These are phyloP conservation scores for Eutrema salsugineum DNA, from an alignment of 441 rosid genomes.

Conservation along the genomic window DNA sequence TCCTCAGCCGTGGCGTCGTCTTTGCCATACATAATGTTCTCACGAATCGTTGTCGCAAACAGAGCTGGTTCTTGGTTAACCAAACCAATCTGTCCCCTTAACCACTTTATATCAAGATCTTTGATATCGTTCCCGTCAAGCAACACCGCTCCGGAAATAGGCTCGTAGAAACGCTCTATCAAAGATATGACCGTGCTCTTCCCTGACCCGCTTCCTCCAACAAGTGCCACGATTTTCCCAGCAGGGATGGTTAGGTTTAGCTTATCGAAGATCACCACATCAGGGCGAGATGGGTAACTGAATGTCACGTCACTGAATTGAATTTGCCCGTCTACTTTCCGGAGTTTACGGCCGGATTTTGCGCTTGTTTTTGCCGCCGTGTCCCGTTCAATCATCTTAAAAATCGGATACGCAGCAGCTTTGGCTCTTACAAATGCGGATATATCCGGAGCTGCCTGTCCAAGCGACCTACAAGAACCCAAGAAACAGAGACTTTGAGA, in stretches of 20 bases:
- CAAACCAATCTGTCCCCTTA: slow-evolving; percentile 80
- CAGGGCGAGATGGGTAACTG: slow-evolving; percentile 84
- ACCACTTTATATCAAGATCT: slow-evolving; percentile 82
- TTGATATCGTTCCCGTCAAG: slow-evolving; percentile 62
- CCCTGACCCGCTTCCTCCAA: slow-evolving; percentile 97
- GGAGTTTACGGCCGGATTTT: slow-evolving; percentile 45
- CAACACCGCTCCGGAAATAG: slow-evolving; percentile 54
- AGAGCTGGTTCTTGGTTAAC: slow-evolving; percentile 98
- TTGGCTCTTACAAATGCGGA: slow-evolving; percentile 74
- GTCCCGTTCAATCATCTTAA: slow-evolving; percentile 84
- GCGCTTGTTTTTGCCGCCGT: slow-evolving; percentile 55
- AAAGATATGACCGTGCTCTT: slow-evolving; percentile 87
- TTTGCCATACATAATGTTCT: slow-evolving; percentile 92
- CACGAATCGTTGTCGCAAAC: slow-evolving; percentile 78
- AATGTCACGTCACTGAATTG: slow-evolving; percentile 68
- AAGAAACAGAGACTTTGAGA: neutral
- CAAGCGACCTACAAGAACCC: slow-evolving; percentile 55
- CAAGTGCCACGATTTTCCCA: slow-evolving; percentile 87
- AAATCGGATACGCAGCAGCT: slow-evolving; percentile 88
- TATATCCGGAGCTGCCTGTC: slow-evolving; percentile 87
- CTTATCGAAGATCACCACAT: slow-evolving; percentile 56
- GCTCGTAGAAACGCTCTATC: slow-evolving; percentile 91
- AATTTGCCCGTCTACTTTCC: slow-evolving; percentile 69
- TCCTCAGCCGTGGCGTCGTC: slow-evolving; percentile 72
- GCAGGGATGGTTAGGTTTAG: slow-evolving; percentile 56